Conservation (phyloP, 129 eudicot genomes). For the Solidago caesia region DNA sequence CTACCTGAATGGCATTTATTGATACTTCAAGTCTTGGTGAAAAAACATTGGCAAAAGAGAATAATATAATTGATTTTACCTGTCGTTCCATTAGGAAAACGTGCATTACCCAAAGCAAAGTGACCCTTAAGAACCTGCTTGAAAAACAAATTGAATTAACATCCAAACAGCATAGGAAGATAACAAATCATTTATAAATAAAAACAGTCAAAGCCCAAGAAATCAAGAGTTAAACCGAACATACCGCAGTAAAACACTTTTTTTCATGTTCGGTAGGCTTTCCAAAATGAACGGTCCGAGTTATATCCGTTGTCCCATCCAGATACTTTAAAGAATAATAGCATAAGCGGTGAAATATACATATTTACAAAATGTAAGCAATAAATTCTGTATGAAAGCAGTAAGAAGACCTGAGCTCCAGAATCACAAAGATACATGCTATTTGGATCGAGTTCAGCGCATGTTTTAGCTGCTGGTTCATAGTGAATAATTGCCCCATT, state of each 20-base stretch:
- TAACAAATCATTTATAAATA: background rate
- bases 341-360: constrained; percentile 14
- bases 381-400: background rate
- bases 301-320: constrained; percentile 98
- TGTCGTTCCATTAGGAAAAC: constrained; percentile 94
- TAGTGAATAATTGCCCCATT: constrained; percentile 95
- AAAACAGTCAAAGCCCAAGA: constrained; percentile 18
- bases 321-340: constrained; percentile 54
- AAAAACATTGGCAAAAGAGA: background rate
- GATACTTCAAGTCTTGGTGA: background rate
- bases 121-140: constrained; percentile 94
- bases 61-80: constrained; percentile 42
- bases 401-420: constrained; percentile 83
- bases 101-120: constrained; percentile 87
- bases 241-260: constrained; percentile 88
- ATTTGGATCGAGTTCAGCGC: constrained; percentile 92
- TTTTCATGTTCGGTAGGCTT: constrained; percentile 92
- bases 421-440: constrained; percentile 89
- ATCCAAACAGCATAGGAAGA: constrained; percentile 6
- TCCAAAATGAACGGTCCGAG: constrained; percentile 97
- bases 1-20: background rate
- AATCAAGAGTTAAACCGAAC: constrained; percentile 26
- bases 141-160: constrained; percentile 7
- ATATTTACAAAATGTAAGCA: constrained; percentile 2
- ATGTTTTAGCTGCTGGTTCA: constrained; percentile 70